Evolutionary conservation across 1,139 yeast genomes (phyloP).

Genomic region (Hyphopichia fennica): DNA sequence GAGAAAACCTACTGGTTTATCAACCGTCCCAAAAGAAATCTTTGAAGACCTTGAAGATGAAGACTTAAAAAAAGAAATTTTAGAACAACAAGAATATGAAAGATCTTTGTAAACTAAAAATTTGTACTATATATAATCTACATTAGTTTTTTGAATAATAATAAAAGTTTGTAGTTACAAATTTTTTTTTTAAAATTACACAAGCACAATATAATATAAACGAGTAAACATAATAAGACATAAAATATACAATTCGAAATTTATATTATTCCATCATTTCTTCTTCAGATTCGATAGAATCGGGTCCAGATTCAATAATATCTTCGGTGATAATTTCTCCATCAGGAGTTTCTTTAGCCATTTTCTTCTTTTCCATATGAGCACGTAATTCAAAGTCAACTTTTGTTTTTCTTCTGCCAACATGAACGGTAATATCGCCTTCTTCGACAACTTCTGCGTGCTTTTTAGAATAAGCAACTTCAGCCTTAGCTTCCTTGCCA

Average conservation of each 20-base stretch:
- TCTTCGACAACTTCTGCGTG: conserved; percentile 49
- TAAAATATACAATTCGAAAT: neutral
- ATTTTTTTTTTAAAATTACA: too few species aligned
- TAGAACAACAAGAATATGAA: conserved; percentile 65
- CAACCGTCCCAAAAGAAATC: conserved; percentile 54
- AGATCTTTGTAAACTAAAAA: conserved; percentile 6
- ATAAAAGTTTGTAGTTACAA: too few species aligned
- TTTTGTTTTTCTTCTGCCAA: conserved; percentile 48
- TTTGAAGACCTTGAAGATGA: conserved; percentile 57
- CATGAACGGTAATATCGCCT: conserved; percentile 48
- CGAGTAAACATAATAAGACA: neutral
- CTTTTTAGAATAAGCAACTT: conserved; percentile 48
- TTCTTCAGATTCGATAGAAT: conserved; percentile 24
- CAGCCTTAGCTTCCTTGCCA: conserved; percentile 63
- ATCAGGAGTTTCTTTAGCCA: conserved; percentile 18
- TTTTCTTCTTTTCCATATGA: conserved; percentile 43
- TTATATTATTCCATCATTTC: conserved; percentile 10
- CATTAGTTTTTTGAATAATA: too few species aligned
- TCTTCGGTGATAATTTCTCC: conserved; percentile 4
- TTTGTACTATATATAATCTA: neutral
- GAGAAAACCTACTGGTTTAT: conserved; percentile 61
- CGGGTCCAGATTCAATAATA: conserved; percentile 3
- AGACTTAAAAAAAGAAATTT: conserved; percentile 59
- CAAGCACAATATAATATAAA: too few species aligned
- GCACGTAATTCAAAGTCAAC: conserved; percentile 50